Base-by-base conservation (phyloP, 2,329 filamentous ascomycete species). In the Didymella exigua region DNA sequence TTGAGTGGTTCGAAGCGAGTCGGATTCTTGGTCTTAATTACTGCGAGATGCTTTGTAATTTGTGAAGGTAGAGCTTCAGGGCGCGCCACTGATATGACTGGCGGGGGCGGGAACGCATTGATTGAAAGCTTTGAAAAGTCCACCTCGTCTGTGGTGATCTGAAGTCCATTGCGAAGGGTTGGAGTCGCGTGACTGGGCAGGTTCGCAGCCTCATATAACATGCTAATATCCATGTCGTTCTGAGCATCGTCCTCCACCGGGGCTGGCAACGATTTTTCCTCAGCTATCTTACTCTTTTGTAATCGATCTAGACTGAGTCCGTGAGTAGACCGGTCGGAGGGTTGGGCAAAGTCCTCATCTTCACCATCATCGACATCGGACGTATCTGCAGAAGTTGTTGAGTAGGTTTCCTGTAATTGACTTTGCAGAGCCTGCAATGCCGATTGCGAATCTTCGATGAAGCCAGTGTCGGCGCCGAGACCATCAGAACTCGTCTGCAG, bases 401-500 rank as follows among this genome's bases (percentile, higher is more conserved):
- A 70, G 31, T 50, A 58, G 10, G 37, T 43, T 19, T 74, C 71
- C 19, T 65, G 56, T 1, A 80, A 45, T 40, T 80, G 77, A 41
- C 76, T 80, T 55, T 80, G 72, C 9, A 80, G 47, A 2, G 68
- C 75, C 29, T 69, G 64, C 34, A 68, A 69, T 14, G 76, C 78
- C 21, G 76, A 51, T 57, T 81, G 78, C 5, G 79, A 78, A 49
- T 79, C 74, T 26, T 79, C 76, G 23, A 80, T 63, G 41, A 72
- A 75, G 0, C 54, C 59, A 8, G 58, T 62, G n/a, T 62, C 58
- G 16, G 53, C 42, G 16, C 55, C 56, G 2, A 36, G 13, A 7
- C 24, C 24, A 49, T 42, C 18, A 4, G 49, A 16, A 18, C 30
- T 16, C 14, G 14, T 31, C 3, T 11, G 21, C 30, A 9, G 16